Percentiles rank a stretch among this genome's conserved stretches.
Conservation (phyloP, 495 filamentous ascomycete genomes). For the Tuber aestivum region DNA sequence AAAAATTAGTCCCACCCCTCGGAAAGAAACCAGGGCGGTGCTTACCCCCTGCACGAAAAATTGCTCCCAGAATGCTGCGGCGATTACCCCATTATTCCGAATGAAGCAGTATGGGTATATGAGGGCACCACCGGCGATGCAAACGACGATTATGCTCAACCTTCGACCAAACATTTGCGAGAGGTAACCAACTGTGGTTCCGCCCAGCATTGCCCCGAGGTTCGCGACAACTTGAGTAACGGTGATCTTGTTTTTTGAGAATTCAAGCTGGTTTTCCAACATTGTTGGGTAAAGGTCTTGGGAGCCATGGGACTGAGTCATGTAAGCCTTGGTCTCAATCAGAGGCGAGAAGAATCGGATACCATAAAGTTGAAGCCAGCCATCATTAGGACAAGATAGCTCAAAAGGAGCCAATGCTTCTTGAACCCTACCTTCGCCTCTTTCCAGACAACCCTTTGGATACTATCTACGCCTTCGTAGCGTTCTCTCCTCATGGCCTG, state of each 20-base stretch:
- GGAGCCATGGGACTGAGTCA: conserved; percentile 66
- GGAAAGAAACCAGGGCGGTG: background rate
- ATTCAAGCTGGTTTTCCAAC: conserved; percentile 69
- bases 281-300: conserved; percentile 90
- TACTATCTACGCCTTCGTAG: conserved; percentile 42
- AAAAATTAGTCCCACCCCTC: background rate
- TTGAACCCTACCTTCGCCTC: conserved; percentile 40
- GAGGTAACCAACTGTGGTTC: conserved; percentile 60
- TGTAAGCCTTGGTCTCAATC: background rate
- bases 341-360: background rate
- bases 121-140: conserved; percentile 53
- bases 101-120: conserved; percentile 48
- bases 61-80: conserved; percentile 66
- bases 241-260: conserved; percentile 61
- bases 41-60: conserved; percentile 68
- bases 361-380: conserved; percentile 45
- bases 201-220: conserved; percentile 63
- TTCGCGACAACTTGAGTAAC: conserved; percentile 68
- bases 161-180: conserved; percentile 68
- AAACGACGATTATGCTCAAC: conserved; percentile 56
- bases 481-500: conserved; percentile 49
- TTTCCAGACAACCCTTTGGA: conserved; percentile 50
- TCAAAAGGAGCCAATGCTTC: conserved; percentile 62
- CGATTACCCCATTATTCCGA: conserved; percentile 51
- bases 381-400: conserved; percentile 68